Base-by-base conservation (phyloP, 345 rosid species). In the Aquilaria sinensis region DNA sequence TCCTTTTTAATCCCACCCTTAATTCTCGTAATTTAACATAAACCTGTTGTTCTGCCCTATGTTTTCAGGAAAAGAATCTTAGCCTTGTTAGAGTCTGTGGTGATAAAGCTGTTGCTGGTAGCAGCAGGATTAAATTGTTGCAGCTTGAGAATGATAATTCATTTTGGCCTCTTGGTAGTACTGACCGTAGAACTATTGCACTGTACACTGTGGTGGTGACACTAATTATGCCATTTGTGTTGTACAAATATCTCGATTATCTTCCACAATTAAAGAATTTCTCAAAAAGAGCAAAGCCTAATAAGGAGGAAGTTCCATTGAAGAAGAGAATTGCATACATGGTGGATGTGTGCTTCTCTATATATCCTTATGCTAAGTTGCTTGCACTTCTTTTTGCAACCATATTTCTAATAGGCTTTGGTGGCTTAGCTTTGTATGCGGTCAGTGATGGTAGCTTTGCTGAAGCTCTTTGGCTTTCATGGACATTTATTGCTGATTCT, bases 401-500 rank as follows among this genome's bases (percentile, higher is more conserved):
- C 16, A 62, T 84, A 53, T 79, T 83, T 74, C 94, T 92, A 56
- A 92, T 92, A 68, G 81, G 77, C 53, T 85, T 86, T 59, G 98
- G 98, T 41, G 92, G 96, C 43, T 75, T 92, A 73, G 94, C 96
- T 33, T 75, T 92, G 73, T 85, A 83, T 70, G 90, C 90, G 2
- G 96, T 92, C 56, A 85, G 88, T 62, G 98, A 85, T 47, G 77
- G 90, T 72, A 83, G 87, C 66, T 76, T 92, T 52, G 80, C 83
- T 12, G 96, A 92, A 79, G 88, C 96, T 14, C 89, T 92, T 71
- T 92, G 98, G 98, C 85, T 83, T 14, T 81, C 98, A 2, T 88
- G 98, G 98, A 82, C 92, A 47, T 92, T 92, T 72, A 86, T 92
- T 6, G 98, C 98, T 29, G 98, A 88, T 72, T 85, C 96, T 3